Percentiles rank a stretch among this genome's conserved stretches.
These are phyloP conservation scores for Nicotiana benthamiana DNA, from an alignment of 257 asterid species.

Conservation along the genomic window DNA sequence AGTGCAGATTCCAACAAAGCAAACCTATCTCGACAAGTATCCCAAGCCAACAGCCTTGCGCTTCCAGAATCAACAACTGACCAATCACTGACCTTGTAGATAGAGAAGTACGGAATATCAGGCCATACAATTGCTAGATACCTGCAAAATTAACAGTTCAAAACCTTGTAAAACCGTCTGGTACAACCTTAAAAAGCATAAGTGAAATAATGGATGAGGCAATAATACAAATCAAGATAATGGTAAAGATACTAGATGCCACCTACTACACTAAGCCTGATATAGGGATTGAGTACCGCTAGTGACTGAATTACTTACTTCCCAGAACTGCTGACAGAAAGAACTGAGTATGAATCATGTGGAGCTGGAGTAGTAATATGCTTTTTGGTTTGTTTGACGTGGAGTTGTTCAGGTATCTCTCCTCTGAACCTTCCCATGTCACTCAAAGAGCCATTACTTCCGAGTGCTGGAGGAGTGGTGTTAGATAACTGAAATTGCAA, in stretches of 20 bases:
- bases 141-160: conserved; percentile 43
- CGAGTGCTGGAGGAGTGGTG: conserved; percentile 77
- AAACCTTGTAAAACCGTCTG: not conserved
- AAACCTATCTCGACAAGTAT: conserved; percentile 84
- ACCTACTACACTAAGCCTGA: not conserved
- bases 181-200: not conserved
- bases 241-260: not conserved
- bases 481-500: conserved; percentile 87
- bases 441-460: conserved; percentile 86
- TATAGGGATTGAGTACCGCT: not conserved
- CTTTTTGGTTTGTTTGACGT: conserved; percentile 85
- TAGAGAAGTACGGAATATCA: conserved; percentile 91
- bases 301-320: conserved; percentile 51
- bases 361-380: conserved; percentile 97
- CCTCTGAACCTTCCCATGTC: conserved; percentile 83
- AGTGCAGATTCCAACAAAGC: conserved; percentile 79
- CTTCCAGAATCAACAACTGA: conserved; percentile 96
- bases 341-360: conserved; percentile 89
- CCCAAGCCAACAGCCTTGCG: conserved; percentile 98
- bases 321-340: conserved; percentile 98
- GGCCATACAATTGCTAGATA: conserved; percentile 92
- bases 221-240: not conserved
- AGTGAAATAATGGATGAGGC: conserved; percentile 1
- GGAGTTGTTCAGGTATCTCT: conserved; percentile 81
- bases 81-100: conserved; percentile 95